These are phyloP conservation scores for Phytophthora ohioensis DNA, from an alignment of 352 stramenopile species.

Conservation along the genomic window DNA sequence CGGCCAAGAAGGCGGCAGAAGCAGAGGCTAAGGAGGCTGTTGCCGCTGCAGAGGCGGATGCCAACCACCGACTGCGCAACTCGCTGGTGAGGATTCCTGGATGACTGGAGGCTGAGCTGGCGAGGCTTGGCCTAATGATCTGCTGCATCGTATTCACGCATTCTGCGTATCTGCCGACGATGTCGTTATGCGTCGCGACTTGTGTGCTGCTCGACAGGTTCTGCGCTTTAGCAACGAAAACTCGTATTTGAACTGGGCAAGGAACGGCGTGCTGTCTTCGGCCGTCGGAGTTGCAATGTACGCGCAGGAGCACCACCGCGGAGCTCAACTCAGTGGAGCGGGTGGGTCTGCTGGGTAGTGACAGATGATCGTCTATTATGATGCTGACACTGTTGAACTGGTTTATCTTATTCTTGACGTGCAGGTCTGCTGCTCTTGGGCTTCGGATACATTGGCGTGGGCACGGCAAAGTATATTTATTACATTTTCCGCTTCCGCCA, in stretches of 20 bases:
- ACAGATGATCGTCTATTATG: background rate
- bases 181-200: background rate
- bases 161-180: background rate
- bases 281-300: slow-evolving; percentile 89
- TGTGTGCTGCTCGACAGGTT: slow-evolving; percentile 38
- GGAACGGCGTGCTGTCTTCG: slow-evolving; percentile 86
- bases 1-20: slow-evolving; percentile 44
- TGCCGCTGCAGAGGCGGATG: slow-evolving; percentile 37
- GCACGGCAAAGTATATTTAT: slow-evolving; percentile 91
- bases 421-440: slow-evolving; percentile 77
- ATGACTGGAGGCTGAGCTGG: background rate
- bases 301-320: slow-evolving; percentile 88
- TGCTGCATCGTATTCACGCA: slow-evolving; percentile 26
- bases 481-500: slow-evolving; percentile 90
- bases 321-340: slow-evolving; percentile 82
- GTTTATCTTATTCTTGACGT: background rate
- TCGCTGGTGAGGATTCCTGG: slow-evolving; percentile 36
- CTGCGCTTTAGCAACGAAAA: slow-evolving; percentile 91
- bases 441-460: slow-evolving; percentile 90
- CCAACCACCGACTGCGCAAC: slow-evolving; percentile 43
- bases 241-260: slow-evolving; percentile 90
- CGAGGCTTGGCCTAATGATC: background rate
- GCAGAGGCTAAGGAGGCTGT: slow-evolving; percentile 34
- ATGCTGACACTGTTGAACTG: slow-evolving; percentile 12
- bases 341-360: slow-evolving; percentile 37